Conservation (phyloP, 306 rosid genomes). For the Prunus dulcis region DNA sequence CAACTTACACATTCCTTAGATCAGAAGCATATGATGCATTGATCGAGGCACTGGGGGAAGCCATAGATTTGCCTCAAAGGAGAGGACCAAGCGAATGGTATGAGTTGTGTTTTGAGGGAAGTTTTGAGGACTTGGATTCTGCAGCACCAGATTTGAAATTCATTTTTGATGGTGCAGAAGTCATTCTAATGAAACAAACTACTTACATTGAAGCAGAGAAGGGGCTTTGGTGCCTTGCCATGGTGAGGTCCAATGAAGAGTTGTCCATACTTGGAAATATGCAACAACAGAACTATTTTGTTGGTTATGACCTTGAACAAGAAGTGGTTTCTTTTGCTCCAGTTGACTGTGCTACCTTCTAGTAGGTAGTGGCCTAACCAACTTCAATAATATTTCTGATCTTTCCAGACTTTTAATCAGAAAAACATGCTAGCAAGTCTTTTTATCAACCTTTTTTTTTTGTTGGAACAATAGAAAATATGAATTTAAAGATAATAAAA, state of each 20-base stretch:
- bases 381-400: not conserved
- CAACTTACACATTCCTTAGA: constrained; percentile 7
- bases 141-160: constrained; percentile 9
- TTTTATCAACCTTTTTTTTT: no score
- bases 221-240: constrained; percentile 27
- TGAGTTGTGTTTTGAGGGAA: constrained; percentile 23
- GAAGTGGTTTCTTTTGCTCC: constrained; percentile 26
- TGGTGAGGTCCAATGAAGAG: constrained; percentile 7
- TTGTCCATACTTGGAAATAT: constrained; percentile 16
- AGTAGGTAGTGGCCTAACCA: not conserved
- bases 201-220: constrained; percentile 7
- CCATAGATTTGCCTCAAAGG: not conserved
- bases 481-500: no score
- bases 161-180: constrained; percentile 13
- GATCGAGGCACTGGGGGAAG: not conserved
- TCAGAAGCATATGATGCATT: constrained; percentile 21
- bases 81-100: not conserved
- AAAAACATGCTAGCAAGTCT: no score
- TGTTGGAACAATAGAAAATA: no score
- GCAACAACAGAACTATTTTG: constrained; percentile 14
- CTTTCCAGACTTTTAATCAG: no score
- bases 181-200: constrained; percentile 2
- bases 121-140: constrained; percentile 14
- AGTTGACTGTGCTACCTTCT: constrained; percentile 19
- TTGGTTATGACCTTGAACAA: constrained; percentile 30